Evolutionary conservation across 1,284 basidiomycete genomes (phyloP).

Genomic region (Acaromyces ingoldii): DNA sequence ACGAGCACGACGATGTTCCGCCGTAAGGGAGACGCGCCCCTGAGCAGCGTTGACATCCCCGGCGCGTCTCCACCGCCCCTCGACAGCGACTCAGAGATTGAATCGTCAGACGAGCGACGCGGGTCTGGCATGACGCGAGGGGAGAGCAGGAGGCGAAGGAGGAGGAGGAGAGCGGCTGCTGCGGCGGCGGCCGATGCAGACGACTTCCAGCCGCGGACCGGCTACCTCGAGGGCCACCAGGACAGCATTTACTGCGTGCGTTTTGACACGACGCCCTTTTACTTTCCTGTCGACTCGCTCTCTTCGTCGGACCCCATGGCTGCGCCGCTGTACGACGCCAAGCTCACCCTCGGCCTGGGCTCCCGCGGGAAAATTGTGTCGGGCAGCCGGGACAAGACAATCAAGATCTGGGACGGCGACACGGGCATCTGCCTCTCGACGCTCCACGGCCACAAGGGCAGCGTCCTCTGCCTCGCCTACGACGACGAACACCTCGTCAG

Average conservation of each 20-base stretch:
- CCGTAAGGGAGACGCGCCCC: too few species aligned
- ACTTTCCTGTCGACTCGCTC: conserved; percentile 1
- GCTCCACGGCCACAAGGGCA: conserved; percentile 27
- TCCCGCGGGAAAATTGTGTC: conserved; percentile 26
- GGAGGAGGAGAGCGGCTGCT: too few species aligned
- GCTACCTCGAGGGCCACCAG: conserved; percentile 27
- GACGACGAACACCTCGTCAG: conserved; percentile 32
- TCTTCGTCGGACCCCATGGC: not conserved
- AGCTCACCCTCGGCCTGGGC: conserved; percentile 17
- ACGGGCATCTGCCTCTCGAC: conserved; percentile 23
- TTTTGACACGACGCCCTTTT: conserved; percentile 15
- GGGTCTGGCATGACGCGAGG: too few species aligned
- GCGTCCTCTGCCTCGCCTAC: conserved; percentile 36
- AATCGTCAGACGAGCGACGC: too few species aligned
- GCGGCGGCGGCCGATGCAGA: too few species aligned
- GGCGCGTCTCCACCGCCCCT: too few species aligned
- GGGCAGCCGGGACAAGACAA: conserved; percentile 31
- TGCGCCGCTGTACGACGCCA: not conserved
- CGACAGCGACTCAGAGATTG: not conserved
- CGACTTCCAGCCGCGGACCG: conserved; percentile 17
- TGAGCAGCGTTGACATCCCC: too few species aligned
- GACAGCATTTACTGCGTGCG: conserved; percentile 39
- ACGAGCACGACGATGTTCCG: too few species aligned
- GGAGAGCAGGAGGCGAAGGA: too few species aligned
- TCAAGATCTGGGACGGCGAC: conserved; percentile 36